Percentiles rank a stretch among this genome's conserved stretches.
These are phyloP conservation scores for Didymella keratinophila DNA, from an alignment of 2,329 filamentous ascomycete species.

Conservation along the genomic window DNA sequence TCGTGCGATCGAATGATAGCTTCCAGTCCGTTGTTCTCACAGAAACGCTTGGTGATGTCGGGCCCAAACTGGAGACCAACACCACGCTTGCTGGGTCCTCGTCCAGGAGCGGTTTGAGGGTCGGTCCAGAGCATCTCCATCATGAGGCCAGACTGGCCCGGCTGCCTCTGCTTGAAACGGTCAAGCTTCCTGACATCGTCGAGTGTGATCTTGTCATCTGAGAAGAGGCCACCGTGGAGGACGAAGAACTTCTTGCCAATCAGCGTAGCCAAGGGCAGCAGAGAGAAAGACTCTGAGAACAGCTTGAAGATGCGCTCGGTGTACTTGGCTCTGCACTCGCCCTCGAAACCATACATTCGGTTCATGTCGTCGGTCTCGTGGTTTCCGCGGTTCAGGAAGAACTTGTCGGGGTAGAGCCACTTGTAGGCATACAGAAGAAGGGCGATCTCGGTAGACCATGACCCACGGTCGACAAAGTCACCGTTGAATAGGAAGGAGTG, in stretches of 20 bases:
- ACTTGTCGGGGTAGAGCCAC: conserved; percentile 84
- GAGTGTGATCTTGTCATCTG: conserved; percentile 88
- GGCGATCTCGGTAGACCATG: conserved; percentile 97
- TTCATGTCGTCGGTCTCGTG: conserved; percentile 99
- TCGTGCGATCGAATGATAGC: conserved; percentile 97
- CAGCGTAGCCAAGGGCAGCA: conserved; percentile 87
- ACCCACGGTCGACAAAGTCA: conserved; percentile 96
- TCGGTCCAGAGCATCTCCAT: conserved; percentile 99
- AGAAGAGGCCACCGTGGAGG: conserved; percentile 94
- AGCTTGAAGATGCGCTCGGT: conserved; percentile 95
- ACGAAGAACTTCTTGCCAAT: conserved; percentile 91
- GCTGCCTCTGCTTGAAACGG: conserved; percentile 88
- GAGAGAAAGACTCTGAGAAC: conserved; percentile 98
- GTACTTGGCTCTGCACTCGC: conserved; percentile 98
- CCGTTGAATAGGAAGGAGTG: conserved; percentile 98
- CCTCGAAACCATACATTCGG: conserved; percentile 96
- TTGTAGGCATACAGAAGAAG: conserved; percentile 95
- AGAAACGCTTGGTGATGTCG: conserved; percentile 95
- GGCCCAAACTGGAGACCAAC: conserved; percentile 97
- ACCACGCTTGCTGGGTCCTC: conserved; percentile 94
- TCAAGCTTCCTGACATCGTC: conserved; percentile 95
- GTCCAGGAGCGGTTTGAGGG: conserved; percentile 83
- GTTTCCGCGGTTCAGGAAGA: conserved; percentile 98
- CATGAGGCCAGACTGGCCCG: conserved; percentile 93
- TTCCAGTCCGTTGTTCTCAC: conserved; percentile 91